Evolutionary conservation across 257 asterid genomes (phyloP), one percentile per base, ranked within the genome.

Genomic region (Nicotiana obtusifolia): DNA sequence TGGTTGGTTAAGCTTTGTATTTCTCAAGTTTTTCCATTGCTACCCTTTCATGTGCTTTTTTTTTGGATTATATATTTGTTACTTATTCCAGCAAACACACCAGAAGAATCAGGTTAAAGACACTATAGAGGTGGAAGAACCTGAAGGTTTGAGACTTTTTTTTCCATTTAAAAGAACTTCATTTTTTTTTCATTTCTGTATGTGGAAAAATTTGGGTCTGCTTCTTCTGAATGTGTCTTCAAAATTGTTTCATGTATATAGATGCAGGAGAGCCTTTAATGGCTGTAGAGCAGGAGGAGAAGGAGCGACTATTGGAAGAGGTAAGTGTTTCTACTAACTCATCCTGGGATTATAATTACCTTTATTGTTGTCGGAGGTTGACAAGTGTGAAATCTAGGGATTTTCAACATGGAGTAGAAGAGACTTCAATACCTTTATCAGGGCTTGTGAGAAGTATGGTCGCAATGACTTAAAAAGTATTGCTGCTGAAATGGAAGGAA

Each of bases 381-480:
- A 81, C 54, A 81, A 26, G 44, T 66, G 20, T 19, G 44, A 77
- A 54, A 10, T 88, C 57, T 80, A 96, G 99, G 99, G 99, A 64
- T 96, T 96, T 85, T 93, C 99, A 64, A 75, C 97, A 24, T 96
- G 98, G 98, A 96, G 99, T 92, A 91, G 97, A 88, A 92, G 91
- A 88, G 99, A 96, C 88, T 96, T 96, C 89, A 94, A 91, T 83
- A 82, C 97, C 68, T 96, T 94, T 88, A 93, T 96, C 89, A 90
- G 98, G 91, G 95, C 98, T 59, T 96, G 99, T 86, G 99, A 96
- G 84, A 96, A 96, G 86, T 94, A 93, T 81, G 98, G 99, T 59
- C 93, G 99, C 78, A 85, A 89, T 84, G 98, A 96, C 84, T 90
- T 94, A 28, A 88, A 41, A 81, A 87, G 94, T 73, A 96, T 96